Conservation (phyloP, 2,329 filamentous ascomycete genomes). For the Phialemonium atrogriseum region DNA sequence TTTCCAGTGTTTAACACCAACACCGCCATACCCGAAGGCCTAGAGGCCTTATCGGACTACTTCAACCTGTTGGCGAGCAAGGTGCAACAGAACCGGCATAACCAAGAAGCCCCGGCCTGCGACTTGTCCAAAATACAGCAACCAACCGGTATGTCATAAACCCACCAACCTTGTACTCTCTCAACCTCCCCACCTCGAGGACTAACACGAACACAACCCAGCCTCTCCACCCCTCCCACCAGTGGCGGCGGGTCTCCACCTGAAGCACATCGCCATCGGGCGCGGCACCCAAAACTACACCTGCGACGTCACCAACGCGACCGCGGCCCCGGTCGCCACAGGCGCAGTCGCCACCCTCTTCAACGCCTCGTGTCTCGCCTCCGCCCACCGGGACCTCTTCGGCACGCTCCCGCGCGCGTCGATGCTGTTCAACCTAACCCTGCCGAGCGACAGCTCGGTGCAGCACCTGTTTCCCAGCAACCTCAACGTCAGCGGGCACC, state of each 20-base stretch:
- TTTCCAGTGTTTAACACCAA: slow-evolving; percentile 36
- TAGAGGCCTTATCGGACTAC: slow-evolving; percentile 47
- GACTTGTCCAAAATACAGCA: slow-evolving; percentile 45
- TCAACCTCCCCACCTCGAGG: slow-evolving; percentile 6
- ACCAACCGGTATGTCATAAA: slow-evolving; percentile 34
- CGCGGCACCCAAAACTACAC: slow-evolving; percentile 94
- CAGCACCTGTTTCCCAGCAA: slow-evolving; percentile 44
- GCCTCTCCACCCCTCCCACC: slow-evolving; percentile 52
- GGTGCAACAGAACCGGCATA: slow-evolving; percentile 37
- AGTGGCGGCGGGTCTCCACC: slow-evolving; percentile 48
- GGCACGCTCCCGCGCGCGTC: slow-evolving; percentile 56
- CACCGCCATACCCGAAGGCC: slow-evolving; percentile 28
- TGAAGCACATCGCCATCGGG: slow-evolving; percentile 77
- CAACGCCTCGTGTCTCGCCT: slow-evolving; percentile 75
- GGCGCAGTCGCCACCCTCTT: slow-evolving; percentile 81
- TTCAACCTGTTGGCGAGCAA: slow-evolving; percentile 52
- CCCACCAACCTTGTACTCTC: not conserved
- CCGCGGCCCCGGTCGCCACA: slow-evolving; percentile 51
- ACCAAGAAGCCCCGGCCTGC: slow-evolving; percentile 36
- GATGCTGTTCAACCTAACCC: slow-evolving; percentile 54
- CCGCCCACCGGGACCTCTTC: slow-evolving; percentile 60
- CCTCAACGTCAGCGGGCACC: slow-evolving; percentile 62
- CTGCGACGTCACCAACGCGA: slow-evolving; percentile 55
- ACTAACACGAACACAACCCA: slow-evolving; percentile 18
- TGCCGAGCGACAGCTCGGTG: slow-evolving; percentile 20